Conservation (phyloP, 768 basidiomycete genomes). For the Termitomyces sp. region DNA sequence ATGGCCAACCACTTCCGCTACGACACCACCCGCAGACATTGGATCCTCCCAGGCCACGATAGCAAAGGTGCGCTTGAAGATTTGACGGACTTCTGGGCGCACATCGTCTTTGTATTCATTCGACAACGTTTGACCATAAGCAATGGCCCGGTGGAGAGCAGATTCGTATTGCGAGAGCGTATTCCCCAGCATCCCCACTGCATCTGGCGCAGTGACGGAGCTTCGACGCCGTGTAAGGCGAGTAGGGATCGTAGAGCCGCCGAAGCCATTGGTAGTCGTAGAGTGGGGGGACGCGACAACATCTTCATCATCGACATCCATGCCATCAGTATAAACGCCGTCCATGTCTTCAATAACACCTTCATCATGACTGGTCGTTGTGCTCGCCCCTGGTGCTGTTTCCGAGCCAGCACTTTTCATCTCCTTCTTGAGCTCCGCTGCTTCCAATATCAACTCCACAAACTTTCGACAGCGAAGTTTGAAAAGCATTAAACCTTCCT, state of each 20-base stretch:
- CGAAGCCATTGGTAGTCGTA: slow-evolving; percentile 24
- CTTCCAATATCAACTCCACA: slow-evolving; percentile 74
- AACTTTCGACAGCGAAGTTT: slow-evolving; percentile 83
- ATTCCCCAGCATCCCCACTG: slow-evolving; percentile 15
- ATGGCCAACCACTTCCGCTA: slow-evolving; percentile 65
- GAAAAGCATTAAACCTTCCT: slow-evolving; percentile 72
- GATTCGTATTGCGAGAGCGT: slow-evolving; percentile 42
- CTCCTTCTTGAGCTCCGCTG: slow-evolving; percentile 65
- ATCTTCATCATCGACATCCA: slow-evolving; percentile 54
- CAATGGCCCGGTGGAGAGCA: slow-evolving; percentile 61
- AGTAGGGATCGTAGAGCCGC: slow-evolving; percentile 17
- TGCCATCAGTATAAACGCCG: slow-evolving; percentile 33
- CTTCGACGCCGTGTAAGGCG: slow-evolving; percentile 5
- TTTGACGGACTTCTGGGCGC: slow-evolving; percentile 58
- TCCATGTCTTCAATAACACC: slow-evolving; percentile 38
- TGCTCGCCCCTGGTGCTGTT: not conserved
- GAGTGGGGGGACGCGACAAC: slow-evolving; percentile 11
- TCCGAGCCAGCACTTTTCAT: slow-evolving; percentile 29
- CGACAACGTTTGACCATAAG: slow-evolving; percentile 71
- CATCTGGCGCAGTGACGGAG: slow-evolving; percentile 5
- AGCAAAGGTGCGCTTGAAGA: slow-evolving; percentile 73
- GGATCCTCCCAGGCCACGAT: slow-evolving; percentile 82
- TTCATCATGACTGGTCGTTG: slow-evolving; percentile 19
- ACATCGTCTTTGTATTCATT: slow-evolving; percentile 63
- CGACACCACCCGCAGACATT: slow-evolving; percentile 58